Evolutionary conservation across 148 eudicot species (phyloP), one percentile per base, ranked within the genome.

Genomic region (Drosera capensis): DNA sequence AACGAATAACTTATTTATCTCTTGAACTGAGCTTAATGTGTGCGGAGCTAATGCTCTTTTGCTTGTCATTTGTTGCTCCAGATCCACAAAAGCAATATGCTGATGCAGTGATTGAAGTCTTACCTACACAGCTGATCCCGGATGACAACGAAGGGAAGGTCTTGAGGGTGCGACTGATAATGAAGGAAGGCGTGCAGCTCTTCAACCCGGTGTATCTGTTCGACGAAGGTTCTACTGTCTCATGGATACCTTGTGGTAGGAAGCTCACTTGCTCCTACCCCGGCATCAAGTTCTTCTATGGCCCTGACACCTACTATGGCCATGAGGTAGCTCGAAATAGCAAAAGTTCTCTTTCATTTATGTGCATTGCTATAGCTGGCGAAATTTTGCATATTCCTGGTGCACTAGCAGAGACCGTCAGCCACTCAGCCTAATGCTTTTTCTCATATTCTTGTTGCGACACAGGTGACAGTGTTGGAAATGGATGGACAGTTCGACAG

Each of bases 401-500:
- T 13, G 25, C 7, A 46, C 8, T n/a, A n/a, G n/a, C n/a, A n/a
- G n/a, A n/a, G n/a, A n/a, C n/a, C n/a, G n/a, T n/a, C n/a, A 12
- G 7, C 8, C 9, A 43, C 46, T 17, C 2, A 9, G 2, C 45
- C 2, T 7, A 8, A 24, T 25, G 6, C 8, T 31, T 28, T n/a
- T 40, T 57, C 11, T 30, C 24, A 19, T 17, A 15, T 48, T 44
- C 14, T 25, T 46, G 34, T 39, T 12, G 14, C 18, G 14, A 6
- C 41, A 37, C 66, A 90, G 99, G 99, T 90, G 26, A 85, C 99
- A 2, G 82, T 90, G 37, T 30, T 85, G 56, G 99, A 90, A 52
- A 90, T 90, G 99, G 99, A 90, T 44, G 99, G 99, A 3, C 94
- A 80, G 45, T 90, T 90, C 9, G 99, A 90, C 70, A 81, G 99